Conservation (phyloP, 108 stramenopile species). For the Skeletonema grethae region DNA sequence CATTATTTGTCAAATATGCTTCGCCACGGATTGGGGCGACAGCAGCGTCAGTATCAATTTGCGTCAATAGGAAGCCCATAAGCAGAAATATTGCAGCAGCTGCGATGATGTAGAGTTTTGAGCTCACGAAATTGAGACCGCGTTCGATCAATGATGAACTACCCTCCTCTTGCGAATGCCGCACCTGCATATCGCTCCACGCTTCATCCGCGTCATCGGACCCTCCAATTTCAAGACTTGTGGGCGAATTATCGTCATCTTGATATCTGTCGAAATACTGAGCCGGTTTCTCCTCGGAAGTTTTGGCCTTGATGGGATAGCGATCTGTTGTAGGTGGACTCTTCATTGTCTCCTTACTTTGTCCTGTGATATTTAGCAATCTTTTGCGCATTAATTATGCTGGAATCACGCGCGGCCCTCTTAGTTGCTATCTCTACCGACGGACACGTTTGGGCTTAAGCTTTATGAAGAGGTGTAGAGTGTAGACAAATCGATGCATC, state of each 20-base stretch:
- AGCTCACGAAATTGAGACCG: background rate
- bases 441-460: too few relatives aligned
- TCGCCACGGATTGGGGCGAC: slow-evolving; percentile 31
- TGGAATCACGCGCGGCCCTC: too few relatives aligned
- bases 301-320: too few relatives aligned
- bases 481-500: too few relatives aligned
- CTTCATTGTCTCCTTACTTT: too few relatives aligned
- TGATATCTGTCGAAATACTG: too few relatives aligned
- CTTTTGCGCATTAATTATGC: too few relatives aligned
- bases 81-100: background rate
- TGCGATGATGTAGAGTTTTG: background rate
- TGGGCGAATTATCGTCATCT: background rate
- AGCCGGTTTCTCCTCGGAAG: too few relatives aligned
- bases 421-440: too few relatives aligned
- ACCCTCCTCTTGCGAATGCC: background rate
- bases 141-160: background rate
- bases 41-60: background rate
- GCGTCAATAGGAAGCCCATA: background rate
- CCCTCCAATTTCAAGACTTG: background rate
- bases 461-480: too few relatives aligned
- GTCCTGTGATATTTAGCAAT: too few relatives aligned
- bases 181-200: background rate
- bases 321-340: too few relatives aligned
- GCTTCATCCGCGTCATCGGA: background rate
- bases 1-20: slow-evolving; percentile 32